phyloP scores from a whole-genome alignment of 2,329 filamentous ascomycete species.

The Lachnellula occidentalis region DNA sequence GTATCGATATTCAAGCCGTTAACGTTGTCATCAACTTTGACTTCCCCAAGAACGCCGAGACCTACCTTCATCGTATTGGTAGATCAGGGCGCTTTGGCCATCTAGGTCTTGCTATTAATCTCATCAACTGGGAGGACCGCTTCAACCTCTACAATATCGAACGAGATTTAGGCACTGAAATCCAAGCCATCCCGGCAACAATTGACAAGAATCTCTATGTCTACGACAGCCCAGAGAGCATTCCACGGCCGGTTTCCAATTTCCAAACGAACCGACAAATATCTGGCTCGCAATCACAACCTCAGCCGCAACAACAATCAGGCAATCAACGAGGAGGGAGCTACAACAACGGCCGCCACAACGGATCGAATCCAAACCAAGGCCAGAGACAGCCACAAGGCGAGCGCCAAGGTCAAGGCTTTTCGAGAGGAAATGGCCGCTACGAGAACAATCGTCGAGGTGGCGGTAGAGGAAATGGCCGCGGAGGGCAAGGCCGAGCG shows the following conservation, averaged over 20 bases:
- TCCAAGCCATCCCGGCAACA: conserved; percentile 85
- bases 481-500: conserved; percentile 25
- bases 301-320: conserved; percentile 21
- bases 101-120: conserved; percentile 93
- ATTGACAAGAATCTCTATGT: conserved; percentile 99
- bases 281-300: conserved; percentile 15
- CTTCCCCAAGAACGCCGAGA: conserved; percentile 98
- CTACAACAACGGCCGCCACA: conserved; percentile 26
- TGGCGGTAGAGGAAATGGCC: conserved; percentile 26
- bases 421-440: conserved; percentile 24
- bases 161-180: conserved; percentile 93
- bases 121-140: conserved; percentile 99
- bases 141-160: conserved; percentile 99
- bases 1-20: conserved; percentile 98
- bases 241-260: conserved; percentile 72
- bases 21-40: conserved; percentile 99
- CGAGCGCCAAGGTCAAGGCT: conserved; percentile 25
- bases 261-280: conserved; percentile 32
- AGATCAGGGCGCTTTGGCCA: conserved; percentile 96
- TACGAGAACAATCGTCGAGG: conserved; percentile 25
- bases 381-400: conserved; percentile 25
- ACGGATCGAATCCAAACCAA: conserved; percentile 21
- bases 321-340: conserved; percentile 22
- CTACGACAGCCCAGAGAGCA: conserved; percentile 92
- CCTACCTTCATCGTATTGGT: conserved; percentile 96